These are phyloP conservation scores for Aphanomyces euteiches DNA, from an alignment of 352 stramenopile genomes.

Conservation along the genomic window DNA sequence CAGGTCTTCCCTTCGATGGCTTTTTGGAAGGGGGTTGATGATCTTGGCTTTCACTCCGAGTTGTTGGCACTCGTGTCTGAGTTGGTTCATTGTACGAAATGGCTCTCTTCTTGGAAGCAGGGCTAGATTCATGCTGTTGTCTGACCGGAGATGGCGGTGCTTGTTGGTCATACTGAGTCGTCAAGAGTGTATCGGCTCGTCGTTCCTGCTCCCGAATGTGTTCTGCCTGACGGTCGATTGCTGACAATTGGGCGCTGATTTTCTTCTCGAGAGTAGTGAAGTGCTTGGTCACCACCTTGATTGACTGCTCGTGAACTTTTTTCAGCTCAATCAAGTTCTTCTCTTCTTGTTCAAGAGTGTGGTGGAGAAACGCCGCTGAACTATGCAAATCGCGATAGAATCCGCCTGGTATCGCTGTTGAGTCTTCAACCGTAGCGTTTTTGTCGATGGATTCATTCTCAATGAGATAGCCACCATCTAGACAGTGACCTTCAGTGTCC, in stretches of 20 bases:
- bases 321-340: conserved; percentile 2
- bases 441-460: too few species aligned
- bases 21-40: too few species aligned
- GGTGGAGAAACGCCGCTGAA: too few species aligned
- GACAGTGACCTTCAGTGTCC: too few species aligned
- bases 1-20: too few species aligned
- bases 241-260: not conserved
- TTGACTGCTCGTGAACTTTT: not conserved
- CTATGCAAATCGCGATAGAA: too few species aligned
- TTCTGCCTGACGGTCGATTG: conserved; percentile 2
- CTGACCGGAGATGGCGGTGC: not conserved
- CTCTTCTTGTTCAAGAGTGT: not conserved
- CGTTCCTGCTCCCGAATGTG: not conserved
- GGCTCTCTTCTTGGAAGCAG: not conserved
- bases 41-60: too few species aligned
- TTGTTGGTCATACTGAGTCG: not conserved
- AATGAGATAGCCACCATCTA: too few species aligned
- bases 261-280: not conserved
- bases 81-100: too few species aligned
- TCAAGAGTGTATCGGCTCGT: not conserved
- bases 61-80: too few species aligned
- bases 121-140: not conserved
- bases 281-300: not conserved
- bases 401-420: too few species aligned
- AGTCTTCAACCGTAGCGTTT: too few species aligned